phyloP scores from a whole-genome alignment of 495 filamentous ascomycete genomes.

The Penicillium daleae region DNA sequence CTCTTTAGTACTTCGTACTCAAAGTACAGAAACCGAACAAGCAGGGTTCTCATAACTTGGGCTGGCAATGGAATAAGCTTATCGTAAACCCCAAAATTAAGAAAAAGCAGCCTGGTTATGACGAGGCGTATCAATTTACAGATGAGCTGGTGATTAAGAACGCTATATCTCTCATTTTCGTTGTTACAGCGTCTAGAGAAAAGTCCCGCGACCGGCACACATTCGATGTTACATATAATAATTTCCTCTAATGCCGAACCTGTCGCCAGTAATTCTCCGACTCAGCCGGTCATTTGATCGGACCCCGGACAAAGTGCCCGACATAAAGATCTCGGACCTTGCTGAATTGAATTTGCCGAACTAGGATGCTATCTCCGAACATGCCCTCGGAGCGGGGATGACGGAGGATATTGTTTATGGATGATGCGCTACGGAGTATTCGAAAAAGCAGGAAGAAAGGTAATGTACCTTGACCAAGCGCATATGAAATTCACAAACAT shows the following conservation, averaged over 20 bases:
- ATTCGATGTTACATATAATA: background rate
- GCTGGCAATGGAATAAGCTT: background rate
- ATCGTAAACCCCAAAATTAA: background rate
- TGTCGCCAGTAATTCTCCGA: background rate
- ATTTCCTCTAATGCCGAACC: background rate
- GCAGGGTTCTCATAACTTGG: background rate
- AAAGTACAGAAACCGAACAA: background rate
- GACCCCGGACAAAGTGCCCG: background rate
- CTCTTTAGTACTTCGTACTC: background rate
- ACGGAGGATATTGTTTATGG: background rate
- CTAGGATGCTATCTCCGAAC: background rate
- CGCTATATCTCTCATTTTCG: background rate
- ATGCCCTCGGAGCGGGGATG: background rate
- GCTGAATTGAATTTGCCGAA: conserved; percentile 7
- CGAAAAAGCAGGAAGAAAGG: no score
- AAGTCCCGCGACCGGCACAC: background rate
- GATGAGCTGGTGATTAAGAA: background rate
- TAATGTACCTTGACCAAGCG: background rate
- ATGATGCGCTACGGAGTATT: background rate
- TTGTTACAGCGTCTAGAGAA: background rate
- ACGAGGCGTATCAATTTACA: background rate
- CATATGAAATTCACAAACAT: background rate
- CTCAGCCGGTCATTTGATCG: conserved; percentile 10
- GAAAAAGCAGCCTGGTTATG: background rate
- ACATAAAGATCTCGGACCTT: background rate